Conservation (phyloP, 768 basidiomycete genomes). For the Scleroderma bovista region DNA sequence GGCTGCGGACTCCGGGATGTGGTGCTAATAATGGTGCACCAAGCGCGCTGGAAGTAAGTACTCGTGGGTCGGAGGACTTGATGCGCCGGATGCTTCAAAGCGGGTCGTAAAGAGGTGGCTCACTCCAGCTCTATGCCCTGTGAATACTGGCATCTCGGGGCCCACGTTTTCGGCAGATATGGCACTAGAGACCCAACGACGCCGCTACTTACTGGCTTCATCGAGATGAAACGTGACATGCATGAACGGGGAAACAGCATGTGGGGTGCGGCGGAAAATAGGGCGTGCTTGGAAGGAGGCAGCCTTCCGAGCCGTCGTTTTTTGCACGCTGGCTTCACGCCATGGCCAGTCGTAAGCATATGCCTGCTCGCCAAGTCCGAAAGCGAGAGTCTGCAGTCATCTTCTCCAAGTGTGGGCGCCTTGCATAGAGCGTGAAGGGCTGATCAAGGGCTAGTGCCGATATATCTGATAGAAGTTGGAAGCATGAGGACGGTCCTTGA, state of each 20-base stretch:
- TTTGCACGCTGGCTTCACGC: slow-evolving; percentile 6
- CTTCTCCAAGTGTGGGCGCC: too few species aligned
- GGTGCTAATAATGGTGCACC: neutral
- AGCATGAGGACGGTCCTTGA: slow-evolving; percentile 7
- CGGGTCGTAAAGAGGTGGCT: neutral
- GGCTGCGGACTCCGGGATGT: neutral
- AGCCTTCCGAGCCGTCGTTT: neutral
- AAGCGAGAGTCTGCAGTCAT: too few species aligned
- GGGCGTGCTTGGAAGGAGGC: neutral
- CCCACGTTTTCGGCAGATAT: too few species aligned
- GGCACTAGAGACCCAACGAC: too few species aligned
- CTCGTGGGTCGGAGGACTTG: neutral
- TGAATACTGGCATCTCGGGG: too few species aligned
- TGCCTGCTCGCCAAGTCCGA: neutral
- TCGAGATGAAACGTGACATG: neutral
- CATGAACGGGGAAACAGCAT: neutral
- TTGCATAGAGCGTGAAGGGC: too few species aligned
- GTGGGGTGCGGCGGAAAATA: slow-evolving; percentile 9
- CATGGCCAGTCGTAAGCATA: slow-evolving; percentile 5
- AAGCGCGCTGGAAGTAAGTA: neutral
- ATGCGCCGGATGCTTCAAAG: neutral
- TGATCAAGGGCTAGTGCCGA: too few species aligned
- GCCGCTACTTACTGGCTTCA: too few species aligned
- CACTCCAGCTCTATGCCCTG: too few species aligned
- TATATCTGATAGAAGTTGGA: too few species aligned